These are phyloP conservation scores for Chlorociboria aeruginascens DNA, from an alignment of 495 filamentous ascomycete genomes.

Conservation along the genomic window DNA sequence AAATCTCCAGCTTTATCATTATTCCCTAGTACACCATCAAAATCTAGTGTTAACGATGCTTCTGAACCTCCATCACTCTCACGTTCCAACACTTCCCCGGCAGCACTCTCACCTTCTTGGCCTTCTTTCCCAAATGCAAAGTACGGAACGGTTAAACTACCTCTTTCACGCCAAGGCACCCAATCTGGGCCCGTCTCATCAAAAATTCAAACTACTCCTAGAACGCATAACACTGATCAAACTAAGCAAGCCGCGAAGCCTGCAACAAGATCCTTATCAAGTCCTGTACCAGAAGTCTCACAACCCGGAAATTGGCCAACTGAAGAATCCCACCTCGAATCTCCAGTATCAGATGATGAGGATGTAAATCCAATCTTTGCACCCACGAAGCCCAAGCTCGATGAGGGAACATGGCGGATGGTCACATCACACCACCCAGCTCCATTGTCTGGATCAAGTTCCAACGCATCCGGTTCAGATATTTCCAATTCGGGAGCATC, in stretches of 20 bases:
- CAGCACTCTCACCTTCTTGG: slow-evolving; percentile 31
- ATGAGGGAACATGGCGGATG: slow-evolving; percentile 41
- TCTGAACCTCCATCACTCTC: slow-evolving; percentile 25
- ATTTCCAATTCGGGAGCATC: slow-evolving; percentile 15
- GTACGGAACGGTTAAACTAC: slow-evolving; percentile 6
- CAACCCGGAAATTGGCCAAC: slow-evolving; percentile 23
- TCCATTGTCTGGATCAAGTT: slow-evolving; percentile 1
- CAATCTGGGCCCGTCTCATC: too few species aligned
- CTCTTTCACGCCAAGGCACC: slow-evolving; percentile 2
- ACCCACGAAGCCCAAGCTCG: slow-evolving; percentile 20
- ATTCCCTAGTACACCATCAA: slow-evolving; percentile 45
- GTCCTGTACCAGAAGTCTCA: not conserved
- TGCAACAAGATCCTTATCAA: too few species aligned
- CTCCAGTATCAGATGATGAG: slow-evolving; percentile 23
- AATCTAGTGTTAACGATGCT: not conserved
- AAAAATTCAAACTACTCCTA: too few species aligned
- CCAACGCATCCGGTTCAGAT: slow-evolving; percentile 15
- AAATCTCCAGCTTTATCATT: slow-evolving; percentile 49
- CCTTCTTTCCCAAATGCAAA: slow-evolving; percentile 13
- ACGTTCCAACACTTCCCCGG: slow-evolving; percentile 50
- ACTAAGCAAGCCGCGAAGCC: too few species aligned
- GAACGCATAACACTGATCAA: not conserved
- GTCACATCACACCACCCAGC: slow-evolving; percentile 24
- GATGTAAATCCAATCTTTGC: slow-evolving; percentile 18
- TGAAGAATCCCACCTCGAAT: slow-evolving; percentile 35